A percentile compares a stretch with the other conserved stretches of the same genome.
Conservation (phyloP, 2,329 filamentous ascomycete genomes). For the Cytospora leucostoma region DNA sequence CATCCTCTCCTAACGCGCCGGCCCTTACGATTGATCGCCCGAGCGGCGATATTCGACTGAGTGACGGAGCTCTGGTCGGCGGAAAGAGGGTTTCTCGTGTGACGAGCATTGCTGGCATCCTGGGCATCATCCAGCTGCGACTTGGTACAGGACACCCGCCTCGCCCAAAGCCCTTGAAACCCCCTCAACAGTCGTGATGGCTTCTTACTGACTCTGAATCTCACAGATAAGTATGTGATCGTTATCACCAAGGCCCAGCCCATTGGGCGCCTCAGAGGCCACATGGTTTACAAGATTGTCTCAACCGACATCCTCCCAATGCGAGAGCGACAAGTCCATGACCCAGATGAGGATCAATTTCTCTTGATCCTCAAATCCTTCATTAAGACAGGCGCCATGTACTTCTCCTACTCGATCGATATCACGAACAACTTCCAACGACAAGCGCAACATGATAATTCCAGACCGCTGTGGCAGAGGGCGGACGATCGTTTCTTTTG, state of each 20-base stretch:
- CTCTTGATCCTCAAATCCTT: conserved; percentile 78
- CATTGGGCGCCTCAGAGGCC: conserved; percentile 87
- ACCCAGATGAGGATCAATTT: conserved; percentile 93
- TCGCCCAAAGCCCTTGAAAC: not conserved
- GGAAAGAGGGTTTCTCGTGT: conserved; percentile 73
- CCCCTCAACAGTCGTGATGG: not conserved
- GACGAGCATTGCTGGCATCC: conserved; percentile 90
- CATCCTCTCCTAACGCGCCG: conserved; percentile 85
- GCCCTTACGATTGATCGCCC: conserved; percentile 89
- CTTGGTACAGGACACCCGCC: conserved; percentile 63
- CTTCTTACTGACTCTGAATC: not conserved
- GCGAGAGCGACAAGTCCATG: conserved; percentile 86
- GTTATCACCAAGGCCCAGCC: conserved; percentile 93
- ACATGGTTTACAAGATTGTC: conserved; percentile 93
- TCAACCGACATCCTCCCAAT: conserved; percentile 92
- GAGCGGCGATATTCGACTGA: conserved; percentile 84
- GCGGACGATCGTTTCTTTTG: conserved; percentile 98
- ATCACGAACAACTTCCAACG: conserved; percentile 96
- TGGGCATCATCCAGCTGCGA: conserved; percentile 90
- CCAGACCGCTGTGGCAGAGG: conserved; percentile 81
- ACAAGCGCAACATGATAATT: conserved; percentile 74
- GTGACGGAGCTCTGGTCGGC: conserved; percentile 73
- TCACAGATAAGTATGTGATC: conserved; percentile 87
- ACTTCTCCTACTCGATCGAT: conserved; percentile 97
- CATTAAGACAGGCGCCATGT: conserved; percentile 85